Evolutionary conservation across 2,329 filamentous ascomycete species (phyloP).

Genomic region (Aureobasidium sp.): DNA sequence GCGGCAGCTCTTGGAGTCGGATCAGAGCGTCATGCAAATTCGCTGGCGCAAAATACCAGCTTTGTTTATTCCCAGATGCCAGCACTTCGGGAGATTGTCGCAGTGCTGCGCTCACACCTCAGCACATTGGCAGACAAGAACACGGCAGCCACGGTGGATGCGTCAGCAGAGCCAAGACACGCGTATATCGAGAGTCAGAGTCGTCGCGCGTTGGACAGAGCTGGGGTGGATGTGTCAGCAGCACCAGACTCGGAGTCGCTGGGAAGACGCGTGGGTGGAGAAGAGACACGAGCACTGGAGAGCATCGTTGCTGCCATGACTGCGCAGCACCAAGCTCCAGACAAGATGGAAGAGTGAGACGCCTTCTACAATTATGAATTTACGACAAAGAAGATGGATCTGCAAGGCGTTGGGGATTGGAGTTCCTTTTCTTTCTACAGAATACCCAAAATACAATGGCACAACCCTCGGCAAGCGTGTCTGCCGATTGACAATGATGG

Average conservation of each 20-base stretch:
- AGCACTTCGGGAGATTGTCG: slow-evolving; percentile 64
- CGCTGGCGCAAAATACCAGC: slow-evolving; percentile 60
- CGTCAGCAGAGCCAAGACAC: slow-evolving; percentile 59
- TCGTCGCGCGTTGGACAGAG: slow-evolving; percentile 65
- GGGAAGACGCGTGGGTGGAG: slow-evolving; percentile 26
- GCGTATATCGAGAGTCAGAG: slow-evolving; percentile 81
- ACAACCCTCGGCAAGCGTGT: too few species aligned
- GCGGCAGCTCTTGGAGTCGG: slow-evolving; percentile 42
- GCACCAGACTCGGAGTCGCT: slow-evolving; percentile 26
- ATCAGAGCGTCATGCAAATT: slow-evolving; percentile 24
- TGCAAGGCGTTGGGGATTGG: background rate
- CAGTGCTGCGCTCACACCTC: slow-evolving; percentile 60
- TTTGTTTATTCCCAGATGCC: slow-evolving; percentile 82
- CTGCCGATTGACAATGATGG: too few species aligned
- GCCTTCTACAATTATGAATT: background rate
- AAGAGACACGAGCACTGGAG: slow-evolving; percentile 34
- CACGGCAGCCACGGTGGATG: slow-evolving; percentile 24
- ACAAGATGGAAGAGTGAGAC: slow-evolving; percentile 18
- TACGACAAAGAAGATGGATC: background rate
- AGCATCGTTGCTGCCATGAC: slow-evolving; percentile 30
- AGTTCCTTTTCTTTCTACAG: too few species aligned
- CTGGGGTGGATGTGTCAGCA: slow-evolving; percentile 52
- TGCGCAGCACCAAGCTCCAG: slow-evolving; percentile 15
- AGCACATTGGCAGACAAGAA: slow-evolving; percentile 31
- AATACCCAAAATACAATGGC: too few species aligned